These are phyloP conservation scores for Trapa bicornis DNA, from an alignment of 345 rosid species.

Conservation along the genomic window DNA sequence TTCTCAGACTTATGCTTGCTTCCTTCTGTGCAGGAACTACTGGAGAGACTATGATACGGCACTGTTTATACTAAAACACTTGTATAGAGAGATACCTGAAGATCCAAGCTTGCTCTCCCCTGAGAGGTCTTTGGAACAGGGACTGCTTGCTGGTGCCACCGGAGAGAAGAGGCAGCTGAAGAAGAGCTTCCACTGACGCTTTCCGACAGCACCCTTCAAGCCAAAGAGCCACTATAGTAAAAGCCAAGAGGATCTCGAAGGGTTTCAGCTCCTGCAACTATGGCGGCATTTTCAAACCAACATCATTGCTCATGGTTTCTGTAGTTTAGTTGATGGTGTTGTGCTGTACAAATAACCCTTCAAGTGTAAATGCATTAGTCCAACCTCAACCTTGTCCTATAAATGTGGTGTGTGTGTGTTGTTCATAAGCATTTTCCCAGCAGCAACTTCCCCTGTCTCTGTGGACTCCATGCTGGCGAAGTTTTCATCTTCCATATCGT, in stretches of 20 bases:
- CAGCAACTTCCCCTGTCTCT: background rate
- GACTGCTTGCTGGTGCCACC: slow-evolving; percentile 20
- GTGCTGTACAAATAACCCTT: background rate
- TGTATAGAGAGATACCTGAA: slow-evolving; percentile 63
- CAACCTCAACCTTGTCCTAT: too few relatives aligned
- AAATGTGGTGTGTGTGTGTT: background rate
- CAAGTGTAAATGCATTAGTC: background rate
- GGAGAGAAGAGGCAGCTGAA: slow-evolving; percentile 38
- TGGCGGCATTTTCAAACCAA: background rate
- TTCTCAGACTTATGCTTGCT: background rate
- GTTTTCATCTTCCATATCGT: background rate
- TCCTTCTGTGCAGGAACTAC: slow-evolving; percentile 54
- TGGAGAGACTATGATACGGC: slow-evolving; percentile 71
- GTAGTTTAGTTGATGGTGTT: background rate
- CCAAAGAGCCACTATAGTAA: slow-evolving; percentile 42
- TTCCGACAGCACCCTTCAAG: slow-evolving; percentile 25
- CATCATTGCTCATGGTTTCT: background rate
- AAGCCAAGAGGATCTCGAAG: slow-evolving; percentile 34
- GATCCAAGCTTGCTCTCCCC: slow-evolving; percentile 28
- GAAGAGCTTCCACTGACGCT: slow-evolving; percentile 82
- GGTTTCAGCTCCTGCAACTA: background rate
- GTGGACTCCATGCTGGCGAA: background rate
- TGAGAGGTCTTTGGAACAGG: slow-evolving; percentile 12
- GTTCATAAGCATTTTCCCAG: background rate
- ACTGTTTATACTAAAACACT: slow-evolving; percentile 76